Percentiles rank a stretch among this genome's conserved stretches.
Evolutionary conservation across 176 grass and related monocot species (phyloP).

Genomic region (Sorghum bicolor): DNA sequence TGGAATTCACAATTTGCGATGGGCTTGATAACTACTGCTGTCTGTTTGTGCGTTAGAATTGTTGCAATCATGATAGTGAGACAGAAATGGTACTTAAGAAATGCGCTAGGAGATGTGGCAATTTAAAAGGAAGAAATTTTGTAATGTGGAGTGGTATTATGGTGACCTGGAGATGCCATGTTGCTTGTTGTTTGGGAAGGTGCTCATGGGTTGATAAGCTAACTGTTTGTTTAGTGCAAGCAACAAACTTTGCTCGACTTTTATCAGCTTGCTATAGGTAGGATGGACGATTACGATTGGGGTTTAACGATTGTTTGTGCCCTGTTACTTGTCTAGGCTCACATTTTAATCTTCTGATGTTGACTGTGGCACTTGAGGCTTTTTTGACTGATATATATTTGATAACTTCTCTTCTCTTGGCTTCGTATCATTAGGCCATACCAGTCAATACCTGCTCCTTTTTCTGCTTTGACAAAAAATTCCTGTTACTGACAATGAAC

Average conservation of each 20-base stretch:
- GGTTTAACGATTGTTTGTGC: neutral
- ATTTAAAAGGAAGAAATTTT: neutral
- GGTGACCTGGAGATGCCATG: neutral
- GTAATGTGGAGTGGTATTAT: neutral
- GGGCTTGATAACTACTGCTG: neutral
- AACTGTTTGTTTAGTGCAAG: neutral
- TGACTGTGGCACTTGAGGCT: neutral
- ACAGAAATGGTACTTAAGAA: neutral
- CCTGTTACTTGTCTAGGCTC: neutral
- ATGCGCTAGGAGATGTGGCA: neutral
- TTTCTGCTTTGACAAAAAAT: neutral
- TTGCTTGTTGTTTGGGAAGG: conserved; percentile 30
- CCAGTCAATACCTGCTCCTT: neutral
- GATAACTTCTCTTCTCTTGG: neutral
- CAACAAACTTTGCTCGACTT: conserved; percentile 1
- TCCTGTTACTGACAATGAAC: neutral
- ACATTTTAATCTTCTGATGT: neutral
- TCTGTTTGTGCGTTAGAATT: neutral
- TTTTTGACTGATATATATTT: conserved; percentile 29
- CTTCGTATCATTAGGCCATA: neutral
- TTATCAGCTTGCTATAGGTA: neutral
- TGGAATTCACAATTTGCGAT: neutral
- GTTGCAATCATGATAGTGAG: neutral
- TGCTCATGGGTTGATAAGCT: neutral
- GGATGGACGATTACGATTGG: neutral